Conservation (phyloP, 2,329 filamentous ascomycete species). For the Aureobasidium lini region DNA sequence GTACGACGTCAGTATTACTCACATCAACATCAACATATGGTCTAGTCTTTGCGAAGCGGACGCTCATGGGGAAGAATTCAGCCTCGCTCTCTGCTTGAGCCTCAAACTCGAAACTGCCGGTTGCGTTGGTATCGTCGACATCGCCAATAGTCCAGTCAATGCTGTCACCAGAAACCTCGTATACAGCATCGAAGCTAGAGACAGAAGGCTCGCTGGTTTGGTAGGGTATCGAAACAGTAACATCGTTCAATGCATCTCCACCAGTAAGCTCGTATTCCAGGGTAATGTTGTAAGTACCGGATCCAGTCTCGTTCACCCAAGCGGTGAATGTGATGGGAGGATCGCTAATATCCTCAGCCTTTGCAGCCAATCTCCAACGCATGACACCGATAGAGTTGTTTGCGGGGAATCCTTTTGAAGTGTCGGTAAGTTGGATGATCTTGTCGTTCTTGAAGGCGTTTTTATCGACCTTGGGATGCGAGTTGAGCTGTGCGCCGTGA, state of each 20-base stretch:
- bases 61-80: conserved; percentile 96
- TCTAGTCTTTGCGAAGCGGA: conserved; percentile 76
- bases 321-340: conserved; percentile 94
- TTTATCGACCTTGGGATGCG: conserved; percentile 94
- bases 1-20: conserved; percentile 36
- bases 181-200: conserved; percentile 87
- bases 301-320: conserved; percentile 85
- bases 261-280: conserved; percentile 93
- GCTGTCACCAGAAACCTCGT: conserved; percentile 86
- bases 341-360: conserved; percentile 68
- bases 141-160: conserved; percentile 90
- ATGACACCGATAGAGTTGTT: conserved; percentile 92
- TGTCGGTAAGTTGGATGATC: conserved; percentile 83
- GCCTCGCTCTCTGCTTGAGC: conserved; percentile 79
- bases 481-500: conserved; percentile 83
- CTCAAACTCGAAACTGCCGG: conserved; percentile 91
- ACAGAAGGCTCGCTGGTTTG: conserved; percentile 76
- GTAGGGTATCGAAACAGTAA: conserved; percentile 83
- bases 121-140: conserved; percentile 73
- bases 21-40: conserved; percentile 94
- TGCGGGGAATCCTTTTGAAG: conserved; percentile 79
- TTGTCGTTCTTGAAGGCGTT: conserved; percentile 75
- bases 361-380: conserved; percentile 81
- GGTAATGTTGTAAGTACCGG: conserved; percentile 78
- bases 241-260: conserved; percentile 69